A percentile compares a stretch with the other conserved stretches of the same genome.
Evolutionary conservation across 2,329 filamentous ascomycete genomes (phyloP).

Genomic region (Ophiostoma quercus): DNA sequence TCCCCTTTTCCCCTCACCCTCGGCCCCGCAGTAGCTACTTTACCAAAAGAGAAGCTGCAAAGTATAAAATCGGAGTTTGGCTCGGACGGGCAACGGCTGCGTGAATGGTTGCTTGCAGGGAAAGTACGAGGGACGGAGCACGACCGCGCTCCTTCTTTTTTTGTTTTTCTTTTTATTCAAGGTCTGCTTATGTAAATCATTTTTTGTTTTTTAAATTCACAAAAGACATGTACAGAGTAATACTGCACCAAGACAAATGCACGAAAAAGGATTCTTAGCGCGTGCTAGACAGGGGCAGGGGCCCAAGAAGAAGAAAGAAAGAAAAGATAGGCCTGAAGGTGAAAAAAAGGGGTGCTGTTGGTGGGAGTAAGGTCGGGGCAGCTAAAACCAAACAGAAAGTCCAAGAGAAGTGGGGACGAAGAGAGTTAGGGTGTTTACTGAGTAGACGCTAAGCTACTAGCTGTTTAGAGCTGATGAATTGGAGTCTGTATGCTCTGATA

Average conservation of each 20-base stretch:
- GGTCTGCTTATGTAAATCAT: neutral
- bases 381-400: neutral
- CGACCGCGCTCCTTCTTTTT: neutral
- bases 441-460: neutral
- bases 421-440: neutral
- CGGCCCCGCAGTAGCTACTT: constrained; percentile 19
- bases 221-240: no score
- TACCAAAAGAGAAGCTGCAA: constrained; percentile 20
- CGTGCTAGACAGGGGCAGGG: constrained; percentile 15
- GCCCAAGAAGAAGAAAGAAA: constrained; percentile 16
- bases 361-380: neutral
- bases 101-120: neutral
- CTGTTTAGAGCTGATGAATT: neutral
- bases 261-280: neutral
- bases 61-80: neutral
- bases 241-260: no score
- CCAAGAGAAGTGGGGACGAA: neutral
- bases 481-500: no score
- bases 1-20: constrained; percentile 14
- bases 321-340: neutral
- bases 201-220: no score
- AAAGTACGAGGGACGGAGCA: neutral
- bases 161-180: no score
- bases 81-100: neutral
- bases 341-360: constrained; percentile 9